Evolutionary conservation across 192 early-diverging fungal species (phyloP).

Genomic region (Mortierella alpina): DNA sequence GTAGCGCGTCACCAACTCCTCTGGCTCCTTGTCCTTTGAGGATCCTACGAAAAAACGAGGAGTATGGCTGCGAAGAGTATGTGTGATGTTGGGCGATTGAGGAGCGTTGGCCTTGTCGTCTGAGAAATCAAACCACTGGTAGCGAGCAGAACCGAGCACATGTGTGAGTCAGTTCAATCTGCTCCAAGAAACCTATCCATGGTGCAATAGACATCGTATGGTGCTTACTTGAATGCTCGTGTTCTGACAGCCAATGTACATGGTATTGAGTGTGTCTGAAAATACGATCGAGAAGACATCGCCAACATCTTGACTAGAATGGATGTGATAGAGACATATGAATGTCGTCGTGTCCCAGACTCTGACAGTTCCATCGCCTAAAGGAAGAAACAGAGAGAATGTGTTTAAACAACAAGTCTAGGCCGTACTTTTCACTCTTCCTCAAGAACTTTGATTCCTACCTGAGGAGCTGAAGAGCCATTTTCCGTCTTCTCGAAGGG

Average conservation of each 20-base stretch:
- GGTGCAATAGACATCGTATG: not conserved
- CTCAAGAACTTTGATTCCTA: conserved; percentile 32
- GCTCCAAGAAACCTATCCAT: conserved; percentile 51
- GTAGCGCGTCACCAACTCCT: conserved; percentile 62
- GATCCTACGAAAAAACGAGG: conserved; percentile 32
- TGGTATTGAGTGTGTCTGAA: conserved; percentile 58
- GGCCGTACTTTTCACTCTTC: too few species aligned
- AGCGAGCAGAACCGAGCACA: too few species aligned
- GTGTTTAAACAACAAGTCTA: conserved; percentile 5
- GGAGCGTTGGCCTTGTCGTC: conserved; percentile 21
- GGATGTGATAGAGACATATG: conserved; percentile 69
- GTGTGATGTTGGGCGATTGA: conserved; percentile 43
- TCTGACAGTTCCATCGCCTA: conserved; percentile 78
- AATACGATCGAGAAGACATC: conserved; percentile 76
- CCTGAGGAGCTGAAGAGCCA: conserved; percentile 67
- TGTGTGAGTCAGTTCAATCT: not conserved
- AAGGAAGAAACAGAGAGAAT: conserved; percentile 15
- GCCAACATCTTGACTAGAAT: conserved; percentile 77
- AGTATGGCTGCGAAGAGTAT: conserved; percentile 25
- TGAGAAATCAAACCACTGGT: conserved; percentile 44
- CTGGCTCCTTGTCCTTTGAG: conserved; percentile 22
- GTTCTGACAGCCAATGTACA: conserved; percentile 83
- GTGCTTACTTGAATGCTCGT: conserved; percentile 74
- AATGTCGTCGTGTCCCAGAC: conserved; percentile 75
- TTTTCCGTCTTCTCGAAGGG: conserved; percentile 57